Conservation (phyloP, 225 moss, liverwort and hornwort species). For the Ulota crispa region DNA sequence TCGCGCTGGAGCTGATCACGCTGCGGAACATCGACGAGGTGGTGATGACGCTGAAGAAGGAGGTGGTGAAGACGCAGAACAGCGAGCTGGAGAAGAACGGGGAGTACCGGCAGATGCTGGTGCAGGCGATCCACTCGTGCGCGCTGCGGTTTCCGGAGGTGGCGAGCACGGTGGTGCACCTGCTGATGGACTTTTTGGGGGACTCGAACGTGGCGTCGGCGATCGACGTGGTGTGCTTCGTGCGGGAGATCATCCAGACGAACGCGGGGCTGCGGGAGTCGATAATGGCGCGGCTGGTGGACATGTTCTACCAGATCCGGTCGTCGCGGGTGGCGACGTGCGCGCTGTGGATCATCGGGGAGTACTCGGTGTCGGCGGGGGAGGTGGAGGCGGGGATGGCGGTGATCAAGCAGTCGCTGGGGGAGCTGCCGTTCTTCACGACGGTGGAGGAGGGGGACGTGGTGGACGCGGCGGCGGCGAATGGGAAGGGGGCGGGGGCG, state of each 20-base stretch:
- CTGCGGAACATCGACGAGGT: conserved; percentile 95
- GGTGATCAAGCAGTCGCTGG: conserved; percentile 84
- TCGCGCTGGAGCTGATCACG: conserved; percentile 89
- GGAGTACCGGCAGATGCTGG: conserved; percentile 98
- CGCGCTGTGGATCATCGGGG: conserved; percentile 96
- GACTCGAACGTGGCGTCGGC: conserved; percentile 92
- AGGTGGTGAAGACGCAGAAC: conserved; percentile 94
- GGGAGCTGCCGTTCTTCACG: conserved; percentile 86
- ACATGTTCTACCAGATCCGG: conserved; percentile 93
- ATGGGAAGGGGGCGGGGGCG: conserved; percentile 19
- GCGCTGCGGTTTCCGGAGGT: conserved; percentile 94
- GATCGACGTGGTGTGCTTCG: conserved; percentile 94
- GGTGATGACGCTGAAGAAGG: conserved; percentile 96
- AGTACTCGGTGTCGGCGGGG: conserved; percentile 73
- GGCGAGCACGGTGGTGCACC: conserved; percentile 88
- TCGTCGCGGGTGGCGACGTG: conserved; percentile 91
- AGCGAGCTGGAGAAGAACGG: conserved; percentile 95
- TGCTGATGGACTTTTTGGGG: conserved; percentile 95
- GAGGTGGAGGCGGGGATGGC: conserved; percentile 84
- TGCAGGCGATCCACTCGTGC: conserved; percentile 93
- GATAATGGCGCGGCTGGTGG: conserved; percentile 78
- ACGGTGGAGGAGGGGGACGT: conserved; percentile 76
- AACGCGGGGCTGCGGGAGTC: conserved; percentile 84
- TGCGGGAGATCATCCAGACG: conserved; percentile 92
- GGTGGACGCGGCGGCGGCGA: conserved; percentile 45